Evolutionary conservation across 192 early-diverging fungal species (phyloP).

Genomic region (Pilaira anomala): DNA sequence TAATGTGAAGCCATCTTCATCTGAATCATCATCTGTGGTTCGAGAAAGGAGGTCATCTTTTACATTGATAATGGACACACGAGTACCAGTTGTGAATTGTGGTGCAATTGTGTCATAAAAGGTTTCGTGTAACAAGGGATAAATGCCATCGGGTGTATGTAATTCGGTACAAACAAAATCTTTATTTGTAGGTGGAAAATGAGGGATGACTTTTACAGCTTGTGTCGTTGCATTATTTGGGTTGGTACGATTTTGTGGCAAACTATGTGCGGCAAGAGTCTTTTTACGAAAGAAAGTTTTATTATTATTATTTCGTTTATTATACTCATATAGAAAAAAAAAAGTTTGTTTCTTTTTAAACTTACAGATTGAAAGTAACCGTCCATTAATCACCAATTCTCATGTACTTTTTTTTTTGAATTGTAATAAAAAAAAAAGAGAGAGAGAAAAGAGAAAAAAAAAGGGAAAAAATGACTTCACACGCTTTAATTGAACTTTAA

Average conservation of each 20-base stretch:
- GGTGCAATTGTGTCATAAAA: slow-evolving; percentile 43
- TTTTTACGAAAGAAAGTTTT: background rate
- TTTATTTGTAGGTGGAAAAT: slow-evolving; percentile 34
- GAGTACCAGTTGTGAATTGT: slow-evolving; percentile 44
- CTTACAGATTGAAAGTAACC: slow-evolving; percentile 22
- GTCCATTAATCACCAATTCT: background rate
- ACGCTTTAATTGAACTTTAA: too few species aligned
- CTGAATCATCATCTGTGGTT: background rate
- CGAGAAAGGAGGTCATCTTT: background rate
- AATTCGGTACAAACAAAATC: slow-evolving; percentile 43
- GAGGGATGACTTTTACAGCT: slow-evolving; percentile 3
- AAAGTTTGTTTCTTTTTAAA: background rate
- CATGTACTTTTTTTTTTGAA: too few species aligned
- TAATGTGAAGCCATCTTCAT: background rate
- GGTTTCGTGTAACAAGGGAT: slow-evolving; percentile 49
- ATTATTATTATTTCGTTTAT: too few species aligned
- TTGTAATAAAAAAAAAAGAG: background rate
- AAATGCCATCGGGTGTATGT: slow-evolving; percentile 48
- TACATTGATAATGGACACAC: slow-evolving; percentile 22
- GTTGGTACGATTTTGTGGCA: slow-evolving; percentile 1
- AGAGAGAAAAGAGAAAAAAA: slow-evolving; percentile 12
- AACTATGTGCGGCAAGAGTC: slow-evolving; percentile 4
- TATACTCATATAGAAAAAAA: too few species aligned
- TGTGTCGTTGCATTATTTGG: background rate
- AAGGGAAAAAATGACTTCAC: background rate